Evolutionary conservation across 2,329 filamentous ascomycete species (phyloP).

Genomic region (Ceratocystis huliohia): DNA sequence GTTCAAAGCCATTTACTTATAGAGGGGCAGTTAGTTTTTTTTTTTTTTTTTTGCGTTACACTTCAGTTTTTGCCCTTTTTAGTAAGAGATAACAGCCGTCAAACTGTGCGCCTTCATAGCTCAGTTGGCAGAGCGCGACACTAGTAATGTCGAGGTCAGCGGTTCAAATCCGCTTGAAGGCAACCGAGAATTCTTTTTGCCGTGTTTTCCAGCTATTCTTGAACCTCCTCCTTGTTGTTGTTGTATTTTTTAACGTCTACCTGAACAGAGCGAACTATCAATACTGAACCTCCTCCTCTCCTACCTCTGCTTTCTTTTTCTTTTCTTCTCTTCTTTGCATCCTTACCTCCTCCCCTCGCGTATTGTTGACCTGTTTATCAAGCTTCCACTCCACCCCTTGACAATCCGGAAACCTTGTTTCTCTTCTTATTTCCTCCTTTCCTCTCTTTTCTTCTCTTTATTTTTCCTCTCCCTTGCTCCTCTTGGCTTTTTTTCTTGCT

Average conservation of each 20-base stretch:
- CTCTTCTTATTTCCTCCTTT: background rate
- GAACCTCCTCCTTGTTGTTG: no score
- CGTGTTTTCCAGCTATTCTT: no score
- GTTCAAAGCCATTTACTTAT: no score
- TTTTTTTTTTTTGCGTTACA: no score
- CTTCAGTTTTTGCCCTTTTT: background rate
- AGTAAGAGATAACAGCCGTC: background rate
- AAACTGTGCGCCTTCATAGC: constrained; percentile 15
- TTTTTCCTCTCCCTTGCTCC: background rate
- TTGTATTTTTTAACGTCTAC: no score
- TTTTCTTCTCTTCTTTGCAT: background rate
- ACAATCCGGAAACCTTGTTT: background rate
- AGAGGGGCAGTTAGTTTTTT: no score
- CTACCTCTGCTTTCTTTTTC: background rate
- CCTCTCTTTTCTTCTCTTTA: background rate
- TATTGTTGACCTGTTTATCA: background rate
- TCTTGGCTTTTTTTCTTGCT: background rate
- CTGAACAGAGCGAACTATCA: no score
- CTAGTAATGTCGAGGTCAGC: constrained; percentile 21
- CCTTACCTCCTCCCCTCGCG: background rate
- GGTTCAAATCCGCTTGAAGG: constrained; percentile 21
- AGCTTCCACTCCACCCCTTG: background rate
- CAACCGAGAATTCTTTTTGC: background rate
- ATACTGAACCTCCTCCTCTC: no score
- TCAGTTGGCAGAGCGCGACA: constrained; percentile 21